Evolutionary conservation across 2,329 filamentous ascomycete species (phyloP).

Genomic region (Magnaporthales sp.): DNA sequence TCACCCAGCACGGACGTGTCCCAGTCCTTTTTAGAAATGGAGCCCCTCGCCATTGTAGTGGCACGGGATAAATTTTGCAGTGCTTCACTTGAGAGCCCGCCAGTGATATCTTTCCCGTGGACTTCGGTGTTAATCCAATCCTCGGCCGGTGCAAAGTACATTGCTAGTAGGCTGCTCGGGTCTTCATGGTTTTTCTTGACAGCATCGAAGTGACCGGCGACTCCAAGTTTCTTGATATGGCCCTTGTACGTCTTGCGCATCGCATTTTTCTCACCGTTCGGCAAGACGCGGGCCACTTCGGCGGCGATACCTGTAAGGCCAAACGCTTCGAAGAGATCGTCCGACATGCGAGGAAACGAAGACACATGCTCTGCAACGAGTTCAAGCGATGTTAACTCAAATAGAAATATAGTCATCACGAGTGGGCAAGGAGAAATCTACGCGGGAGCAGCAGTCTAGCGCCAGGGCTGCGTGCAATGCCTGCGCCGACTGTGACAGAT

Average conservation of each 20-base stretch:
- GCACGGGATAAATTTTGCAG: slow-evolving; percentile 38
- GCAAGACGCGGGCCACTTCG: slow-evolving; percentile 53
- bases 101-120: slow-evolving; percentile 44
- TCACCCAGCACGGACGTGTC: slow-evolving; percentile 52
- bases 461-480: neutral
- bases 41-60: slow-evolving; percentile 47
- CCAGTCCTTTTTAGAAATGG: slow-evolving; percentile 45
- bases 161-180: slow-evolving; percentile 41
- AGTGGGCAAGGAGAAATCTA: neutral
- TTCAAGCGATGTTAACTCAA: slow-evolving; percentile 32
- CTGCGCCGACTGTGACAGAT: neutral
- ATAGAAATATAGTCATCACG: neutral
- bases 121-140: slow-evolving; percentile 48
- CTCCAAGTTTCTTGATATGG: slow-evolving; percentile 54
- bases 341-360: slow-evolving; percentile 37
- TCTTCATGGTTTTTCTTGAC: slow-evolving; percentile 45
- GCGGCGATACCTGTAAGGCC: slow-evolving; percentile 46
- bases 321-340: slow-evolving; percentile 53
- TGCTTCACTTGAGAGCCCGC: slow-evolving; percentile 39
- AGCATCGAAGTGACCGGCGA: slow-evolving; percentile 53
- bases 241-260: slow-evolving; percentile 61
- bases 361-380: slow-evolving; percentile 37
- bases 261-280: slow-evolving; percentile 59
- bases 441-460: neutral
- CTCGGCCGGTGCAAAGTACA: slow-evolving; percentile 43